Evolutionary conservation across 192 early-diverging fungal species (phyloP).

Genomic region (Coemansia sp.): DNA sequence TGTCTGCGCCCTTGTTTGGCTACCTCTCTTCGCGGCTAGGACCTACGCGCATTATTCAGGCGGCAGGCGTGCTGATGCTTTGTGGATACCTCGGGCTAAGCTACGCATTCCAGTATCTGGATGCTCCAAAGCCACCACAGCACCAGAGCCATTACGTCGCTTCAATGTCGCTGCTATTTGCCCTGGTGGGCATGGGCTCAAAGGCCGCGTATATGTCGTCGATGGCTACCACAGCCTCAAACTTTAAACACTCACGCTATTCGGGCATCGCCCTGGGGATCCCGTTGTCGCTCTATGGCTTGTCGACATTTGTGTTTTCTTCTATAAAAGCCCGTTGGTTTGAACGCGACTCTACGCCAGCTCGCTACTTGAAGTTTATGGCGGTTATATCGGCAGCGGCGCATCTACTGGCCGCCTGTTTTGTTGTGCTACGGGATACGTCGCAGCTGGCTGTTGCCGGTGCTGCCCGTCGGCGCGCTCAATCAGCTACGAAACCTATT

Average conservation of each 20-base stretch:
- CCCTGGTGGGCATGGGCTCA: slow-evolving; percentile 59
- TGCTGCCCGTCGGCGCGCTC: slow-evolving; percentile 16
- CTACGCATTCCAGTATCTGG: slow-evolving; percentile 26
- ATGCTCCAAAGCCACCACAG: slow-evolving; percentile 3
- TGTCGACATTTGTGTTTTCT: slow-evolving; percentile 63
- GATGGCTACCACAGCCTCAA: slow-evolving; percentile 60
- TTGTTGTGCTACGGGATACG: slow-evolving; percentile 24
- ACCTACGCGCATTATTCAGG: slow-evolving; percentile 28
- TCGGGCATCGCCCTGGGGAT: slow-evolving; percentile 61
- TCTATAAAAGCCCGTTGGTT: slow-evolving; percentile 57
- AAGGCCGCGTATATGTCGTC: slow-evolving; percentile 63
- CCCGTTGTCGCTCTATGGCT: slow-evolving; percentile 59
- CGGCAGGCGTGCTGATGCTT: slow-evolving; percentile 37
- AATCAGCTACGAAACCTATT: slow-evolving; percentile 1
- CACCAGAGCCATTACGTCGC: slow-evolving; percentile 31
- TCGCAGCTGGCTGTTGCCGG: slow-evolving; percentile 1
- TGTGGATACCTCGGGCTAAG: slow-evolving; percentile 43
- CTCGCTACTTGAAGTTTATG: slow-evolving; percentile 55
- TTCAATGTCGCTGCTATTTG: slow-evolving; percentile 53
- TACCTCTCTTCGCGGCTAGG: slow-evolving; percentile 51
- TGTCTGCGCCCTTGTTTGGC: slow-evolving; percentile 61
- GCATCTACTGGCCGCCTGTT: slow-evolving; percentile 49
- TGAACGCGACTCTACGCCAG: slow-evolving; percentile 45
- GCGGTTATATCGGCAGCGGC: slow-evolving; percentile 48
- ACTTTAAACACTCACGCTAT: slow-evolving; percentile 53